Evolutionary conservation across 2,329 filamentous ascomycete genomes (phyloP).

Genomic region (Sporothrix sp.): DNA sequence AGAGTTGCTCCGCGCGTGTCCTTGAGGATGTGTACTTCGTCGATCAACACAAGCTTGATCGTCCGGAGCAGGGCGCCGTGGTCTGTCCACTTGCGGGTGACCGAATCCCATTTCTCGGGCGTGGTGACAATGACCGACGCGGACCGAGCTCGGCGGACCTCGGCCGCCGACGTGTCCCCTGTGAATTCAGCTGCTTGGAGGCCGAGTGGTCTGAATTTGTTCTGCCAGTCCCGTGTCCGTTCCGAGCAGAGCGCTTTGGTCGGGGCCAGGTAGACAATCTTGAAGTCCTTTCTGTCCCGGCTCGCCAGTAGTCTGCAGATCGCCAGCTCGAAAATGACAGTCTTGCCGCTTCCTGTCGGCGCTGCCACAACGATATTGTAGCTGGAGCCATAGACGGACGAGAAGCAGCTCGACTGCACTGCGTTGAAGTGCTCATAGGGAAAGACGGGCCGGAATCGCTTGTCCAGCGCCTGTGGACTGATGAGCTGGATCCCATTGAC

Average conservation of each 20-base stretch:
- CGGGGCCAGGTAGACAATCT: slow-evolving; percentile 76
- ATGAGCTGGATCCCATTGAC: slow-evolving; percentile 30
- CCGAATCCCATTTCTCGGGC: slow-evolving; percentile 85
- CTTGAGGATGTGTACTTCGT: slow-evolving; percentile 81
- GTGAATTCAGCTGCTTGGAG: slow-evolving; percentile 69
- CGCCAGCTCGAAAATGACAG: slow-evolving; percentile 68
- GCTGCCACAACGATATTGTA: slow-evolving; percentile 73
- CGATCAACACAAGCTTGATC: slow-evolving; percentile 72
- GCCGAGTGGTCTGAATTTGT: slow-evolving; percentile 59
- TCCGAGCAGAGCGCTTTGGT: slow-evolving; percentile 78
- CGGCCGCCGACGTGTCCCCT: slow-evolving; percentile 62
- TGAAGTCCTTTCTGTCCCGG: slow-evolving; percentile 52
- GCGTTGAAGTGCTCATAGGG: slow-evolving; percentile 70
- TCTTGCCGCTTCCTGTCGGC: slow-evolving; percentile 81
- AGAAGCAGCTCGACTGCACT: slow-evolving; percentile 72
- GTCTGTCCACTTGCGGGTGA: slow-evolving; percentile 80
- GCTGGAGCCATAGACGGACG: slow-evolving; percentile 52
- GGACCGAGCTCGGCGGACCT: slow-evolving; percentile 58
- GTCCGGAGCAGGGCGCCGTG: slow-evolving; percentile 64
- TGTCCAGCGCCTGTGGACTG: slow-evolving; percentile 50
- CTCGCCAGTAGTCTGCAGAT: slow-evolving; percentile 60
- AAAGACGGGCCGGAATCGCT: slow-evolving; percentile 55
- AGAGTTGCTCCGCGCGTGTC: slow-evolving; percentile 69
- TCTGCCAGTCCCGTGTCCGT: slow-evolving; percentile 64
- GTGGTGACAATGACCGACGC: slow-evolving; percentile 80